A percentile compares a stretch with the other conserved stretches of the same genome.
Conservation (phyloP, 352 stramenopile species). For the Phytophthora pseudosyringae region DNA sequence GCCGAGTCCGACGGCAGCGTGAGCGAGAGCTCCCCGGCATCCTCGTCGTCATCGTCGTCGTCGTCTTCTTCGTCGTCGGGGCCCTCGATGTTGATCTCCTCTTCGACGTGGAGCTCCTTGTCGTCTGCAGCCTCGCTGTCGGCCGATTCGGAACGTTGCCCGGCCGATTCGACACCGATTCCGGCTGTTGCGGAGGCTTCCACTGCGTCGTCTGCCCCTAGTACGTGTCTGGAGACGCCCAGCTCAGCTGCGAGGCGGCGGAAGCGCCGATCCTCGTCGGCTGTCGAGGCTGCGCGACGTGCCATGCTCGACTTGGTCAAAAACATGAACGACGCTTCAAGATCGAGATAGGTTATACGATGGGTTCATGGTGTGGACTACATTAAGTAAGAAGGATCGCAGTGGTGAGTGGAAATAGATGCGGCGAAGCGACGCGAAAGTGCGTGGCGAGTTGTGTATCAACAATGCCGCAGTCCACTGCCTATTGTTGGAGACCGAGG, state of each 20-base stretch:
- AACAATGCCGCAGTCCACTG: background rate
- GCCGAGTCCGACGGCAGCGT: constrained; percentile 55
- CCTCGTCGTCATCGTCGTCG: constrained; percentile 24
- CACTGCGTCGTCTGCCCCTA: constrained; percentile 23
- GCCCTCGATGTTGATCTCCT: constrained; percentile 22
- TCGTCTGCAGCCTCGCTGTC: constrained; percentile 4
- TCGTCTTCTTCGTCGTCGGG: constrained; percentile 34
- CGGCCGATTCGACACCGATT: constrained; percentile 1
- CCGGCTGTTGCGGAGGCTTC: background rate
- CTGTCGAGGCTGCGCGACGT: constrained; percentile 2
- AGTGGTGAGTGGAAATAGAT: constrained; percentile 27
- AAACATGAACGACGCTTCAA: constrained; percentile 29
- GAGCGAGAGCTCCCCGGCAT: constrained; percentile 43
- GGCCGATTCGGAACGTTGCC: constrained; percentile 7
- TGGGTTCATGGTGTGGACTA: background rate
- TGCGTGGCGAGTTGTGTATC: too few relatives aligned
- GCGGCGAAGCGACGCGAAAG: constrained; percentile 24
- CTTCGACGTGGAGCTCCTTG: constrained; percentile 31
- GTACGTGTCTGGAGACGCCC: constrained; percentile 56
- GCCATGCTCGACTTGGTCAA: constrained; percentile 14
- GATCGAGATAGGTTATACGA: constrained; percentile 7
- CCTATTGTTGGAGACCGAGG: constrained; percentile 11
- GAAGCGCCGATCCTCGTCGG: constrained; percentile 40
- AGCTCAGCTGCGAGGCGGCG: constrained; percentile 57
- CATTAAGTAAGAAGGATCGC: constrained; percentile 4